Conservation (phyloP, 2,329 filamentous ascomycete species). For the Sclerotinia nivalis region DNA sequence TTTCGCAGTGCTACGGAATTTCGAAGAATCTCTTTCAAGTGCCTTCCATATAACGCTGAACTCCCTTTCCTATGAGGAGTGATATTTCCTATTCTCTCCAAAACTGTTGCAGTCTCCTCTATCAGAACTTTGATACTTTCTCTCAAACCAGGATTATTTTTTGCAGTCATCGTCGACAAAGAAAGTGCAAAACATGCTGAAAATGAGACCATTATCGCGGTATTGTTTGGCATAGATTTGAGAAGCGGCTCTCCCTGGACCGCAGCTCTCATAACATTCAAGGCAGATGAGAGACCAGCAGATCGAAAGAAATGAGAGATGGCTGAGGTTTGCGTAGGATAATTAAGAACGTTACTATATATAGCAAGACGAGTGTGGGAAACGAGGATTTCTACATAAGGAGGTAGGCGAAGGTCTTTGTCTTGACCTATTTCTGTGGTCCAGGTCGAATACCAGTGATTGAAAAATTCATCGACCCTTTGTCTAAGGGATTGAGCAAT, state of each 20-base stretch:
- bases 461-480: slow-evolving; percentile 65
- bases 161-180: slow-evolving; percentile 59
- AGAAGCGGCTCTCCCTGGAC: slow-evolving; percentile 70
- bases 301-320: slow-evolving; percentile 73
- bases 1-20: slow-evolving; percentile 26
- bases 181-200: slow-evolving; percentile 71
- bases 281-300: slow-evolving; percentile 67
- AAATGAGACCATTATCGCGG: slow-evolving; percentile 77
- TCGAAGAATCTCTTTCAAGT: slow-evolving; percentile 49
- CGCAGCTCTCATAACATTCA: slow-evolving; percentile 73
- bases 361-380: slow-evolving; percentile 73
- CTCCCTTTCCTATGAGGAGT: slow-evolving; percentile 67
- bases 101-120: slow-evolving; percentile 66
- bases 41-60: slow-evolving; percentile 59
- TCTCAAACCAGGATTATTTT: slow-evolving; percentile 56
- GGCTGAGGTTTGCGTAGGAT: slow-evolving; percentile 67
- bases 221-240: slow-evolving; percentile 77
- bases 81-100: slow-evolving; percentile 67
- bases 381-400: slow-evolving; percentile 74
- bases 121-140: slow-evolving; percentile 65
- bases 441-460: slow-evolving; percentile 66
- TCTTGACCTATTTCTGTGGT: slow-evolving; percentile 56
- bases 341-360: slow-evolving; percentile 73
- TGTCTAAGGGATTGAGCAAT: slow-evolving; percentile 60
- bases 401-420: slow-evolving; percentile 59